phyloP scores from a whole-genome alignment of 257 asterid genomes.

The Haberlea rhodopensis region DNA sequence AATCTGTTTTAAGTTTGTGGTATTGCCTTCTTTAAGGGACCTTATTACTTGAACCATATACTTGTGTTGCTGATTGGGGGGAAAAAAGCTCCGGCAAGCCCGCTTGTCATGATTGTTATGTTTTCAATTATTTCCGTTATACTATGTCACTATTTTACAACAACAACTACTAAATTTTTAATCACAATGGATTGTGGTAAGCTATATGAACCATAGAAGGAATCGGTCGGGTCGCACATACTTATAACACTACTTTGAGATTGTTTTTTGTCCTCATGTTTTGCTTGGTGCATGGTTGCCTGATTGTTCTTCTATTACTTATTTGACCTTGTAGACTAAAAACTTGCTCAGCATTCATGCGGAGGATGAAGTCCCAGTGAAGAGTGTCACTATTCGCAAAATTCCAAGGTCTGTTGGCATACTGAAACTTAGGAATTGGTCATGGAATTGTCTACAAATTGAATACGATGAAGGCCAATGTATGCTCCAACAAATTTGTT shows the following conservation, averaged over 20 bases:
- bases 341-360: slow-evolving; percentile 78
- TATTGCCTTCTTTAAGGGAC: too few relatives aligned
- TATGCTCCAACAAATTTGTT: neutral
- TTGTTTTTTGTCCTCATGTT: neutral
- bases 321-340: slow-evolving; percentile 51
- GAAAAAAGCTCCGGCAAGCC: too few relatives aligned
- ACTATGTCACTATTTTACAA: neutral
- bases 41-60: neutral
- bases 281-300: neutral
- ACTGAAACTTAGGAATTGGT: slow-evolving; percentile 6
- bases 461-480: slow-evolving; percentile 2
- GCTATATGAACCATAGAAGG: too few relatives aligned
- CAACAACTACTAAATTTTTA: too few relatives aligned
- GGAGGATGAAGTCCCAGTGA: slow-evolving; percentile 73
- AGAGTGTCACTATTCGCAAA: slow-evolving; percentile 77
- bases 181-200: too few relatives aligned
- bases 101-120: too few relatives aligned
- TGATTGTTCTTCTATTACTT: slow-evolving; percentile 2
- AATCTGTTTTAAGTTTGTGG: neutral
- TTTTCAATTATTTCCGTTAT: neutral
- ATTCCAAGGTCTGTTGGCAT: slow-evolving; percentile 63
- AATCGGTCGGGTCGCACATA: too few relatives aligned
- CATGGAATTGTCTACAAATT: neutral
- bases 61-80: neutral
- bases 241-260: neutral